phyloP scores from a whole-genome alignment of 2,329 filamentous ascomycete genomes.

The Atkinsonella hypoxylon region DNA sequence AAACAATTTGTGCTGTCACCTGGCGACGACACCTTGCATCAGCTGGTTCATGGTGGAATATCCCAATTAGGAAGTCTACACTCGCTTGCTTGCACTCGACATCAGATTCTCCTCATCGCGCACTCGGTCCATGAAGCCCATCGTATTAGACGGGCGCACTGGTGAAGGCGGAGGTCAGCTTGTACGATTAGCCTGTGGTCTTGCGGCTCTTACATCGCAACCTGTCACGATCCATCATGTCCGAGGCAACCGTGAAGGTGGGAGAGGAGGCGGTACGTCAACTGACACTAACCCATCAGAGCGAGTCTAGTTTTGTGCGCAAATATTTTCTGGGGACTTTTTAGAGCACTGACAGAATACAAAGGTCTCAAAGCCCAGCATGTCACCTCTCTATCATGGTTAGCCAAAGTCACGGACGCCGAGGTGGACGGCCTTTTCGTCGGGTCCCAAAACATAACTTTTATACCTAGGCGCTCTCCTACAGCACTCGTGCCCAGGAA shows the following conservation, averaged over 20 bases:
- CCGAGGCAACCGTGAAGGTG: slow-evolving; percentile 36
- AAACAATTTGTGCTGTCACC: background rate
- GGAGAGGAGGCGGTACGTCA: slow-evolving; percentile 17
- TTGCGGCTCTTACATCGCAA: slow-evolving; percentile 43
- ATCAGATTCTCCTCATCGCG: background rate
- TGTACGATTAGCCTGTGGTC: slow-evolving; percentile 40
- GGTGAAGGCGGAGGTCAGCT: slow-evolving; percentile 53
- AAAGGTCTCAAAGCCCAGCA: slow-evolving; percentile 50
- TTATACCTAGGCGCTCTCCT: slow-evolving; percentile 29
- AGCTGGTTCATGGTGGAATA: background rate
- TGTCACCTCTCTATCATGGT: slow-evolving; percentile 40
- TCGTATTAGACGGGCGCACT: slow-evolving; percentile 42
- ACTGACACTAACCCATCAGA: background rate
- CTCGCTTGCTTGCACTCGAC: background rate
- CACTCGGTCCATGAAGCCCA: slow-evolving; percentile 16
- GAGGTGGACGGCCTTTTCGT: slow-evolving; percentile 36
- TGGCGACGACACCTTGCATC: background rate
- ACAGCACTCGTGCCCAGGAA: slow-evolving; percentile 27
- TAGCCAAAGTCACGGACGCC: slow-evolving; percentile 39
- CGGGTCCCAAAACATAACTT: slow-evolving; percentile 38
- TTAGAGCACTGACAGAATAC: background rate
- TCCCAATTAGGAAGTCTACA: background rate
- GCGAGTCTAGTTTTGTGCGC: too few species aligned
- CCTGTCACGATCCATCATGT: slow-evolving; percentile 42
- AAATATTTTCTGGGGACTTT: too few species aligned